Conservation (phyloP, 345 rosid species). For the Eucalyptus cloeziana region DNA sequence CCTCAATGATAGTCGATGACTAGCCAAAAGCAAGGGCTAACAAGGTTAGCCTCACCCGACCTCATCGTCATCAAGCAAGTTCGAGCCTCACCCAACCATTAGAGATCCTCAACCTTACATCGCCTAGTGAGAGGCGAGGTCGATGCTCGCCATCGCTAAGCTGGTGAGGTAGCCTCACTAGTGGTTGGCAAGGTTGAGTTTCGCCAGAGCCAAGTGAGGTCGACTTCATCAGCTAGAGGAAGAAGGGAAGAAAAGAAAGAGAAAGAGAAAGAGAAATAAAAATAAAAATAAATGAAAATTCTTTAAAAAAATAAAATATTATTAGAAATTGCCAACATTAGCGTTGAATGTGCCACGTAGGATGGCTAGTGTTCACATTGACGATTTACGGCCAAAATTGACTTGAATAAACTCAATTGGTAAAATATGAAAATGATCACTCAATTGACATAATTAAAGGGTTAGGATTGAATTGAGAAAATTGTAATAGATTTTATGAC, state of each 20-base stretch:
- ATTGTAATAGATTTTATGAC: too few species aligned
- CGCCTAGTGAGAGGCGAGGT: not conserved
- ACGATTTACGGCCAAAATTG: too few species aligned
- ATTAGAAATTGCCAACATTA: too few species aligned
- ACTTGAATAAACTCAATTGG: not conserved
- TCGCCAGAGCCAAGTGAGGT: too few species aligned
- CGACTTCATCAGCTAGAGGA: not conserved
- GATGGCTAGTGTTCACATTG: not conserved
- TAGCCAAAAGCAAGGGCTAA: not conserved
- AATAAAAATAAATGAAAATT: too few species aligned
- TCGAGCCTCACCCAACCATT: not conserved
- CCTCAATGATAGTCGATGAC: not conserved
- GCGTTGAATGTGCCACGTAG: rapidly evolving
- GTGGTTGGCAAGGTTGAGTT: not conserved
- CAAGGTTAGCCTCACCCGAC: not conserved
- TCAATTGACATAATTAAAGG: too few species aligned
- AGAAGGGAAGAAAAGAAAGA: not conserved
- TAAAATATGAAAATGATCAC: not conserved
- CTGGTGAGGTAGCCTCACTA: rapidly evolving
- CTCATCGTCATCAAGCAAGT: not conserved
- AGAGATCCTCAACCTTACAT: not conserved
- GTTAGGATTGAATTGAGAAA: rapidly evolving
- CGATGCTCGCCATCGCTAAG: rapidly evolving
- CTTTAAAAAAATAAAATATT: too few species aligned
- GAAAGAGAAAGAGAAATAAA: too few species aligned